Evolutionary conservation across 371 early-diverging fungal genomes (phyloP), one percentile per base, ranked within the genome.

Genomic region (Mucor indicus): DNA sequence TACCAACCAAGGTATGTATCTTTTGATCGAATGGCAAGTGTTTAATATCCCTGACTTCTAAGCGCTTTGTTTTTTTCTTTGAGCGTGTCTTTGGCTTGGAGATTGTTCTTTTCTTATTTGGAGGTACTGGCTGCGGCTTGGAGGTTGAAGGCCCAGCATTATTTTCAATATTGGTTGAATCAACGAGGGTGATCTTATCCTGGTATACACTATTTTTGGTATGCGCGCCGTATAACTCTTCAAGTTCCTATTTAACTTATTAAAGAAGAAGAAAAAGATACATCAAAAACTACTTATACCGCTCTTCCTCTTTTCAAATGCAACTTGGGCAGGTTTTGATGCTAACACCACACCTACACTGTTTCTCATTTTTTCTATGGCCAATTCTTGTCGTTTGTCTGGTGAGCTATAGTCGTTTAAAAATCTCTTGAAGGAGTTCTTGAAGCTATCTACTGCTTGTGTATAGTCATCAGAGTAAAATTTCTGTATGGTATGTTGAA

Each of bases 181-280:
- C 48, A 47, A 47, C 30, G 38, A 47, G 40, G 23, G 32, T 31
- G 32, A 39, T 31, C 48, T 48, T 48, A 39, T 48, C 40, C 39
- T 48, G 48, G 48, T 48, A 40, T 40, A 48, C 48, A 30, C 48
- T 48, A 21, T 39, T 39, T 48, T 48, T 38, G 32, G 23, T n/a
- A 38, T 39, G 11, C 30, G 39, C 40, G 12, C 32, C 31, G 32
- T 48, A 48, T 22, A 39, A 39, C 39, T 48, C 31, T 48, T 48
- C 8, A 39, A 39, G 48, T 39, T 48, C 48, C 48, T 48, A 48
- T 48, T 39, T 39, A 48, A 48, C 31, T 39, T 48, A 48, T 48
- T 48, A 48, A 40, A 36, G 23, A 36, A 7, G 20, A 38, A 17
- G 48, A 39, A 48, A 48, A 48, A 32, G 32, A 39, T 48, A 38